These are phyloP conservation scores for Solanum microdontum DNA, from an alignment of 257 asterid genomes.

Conservation along the genomic window DNA sequence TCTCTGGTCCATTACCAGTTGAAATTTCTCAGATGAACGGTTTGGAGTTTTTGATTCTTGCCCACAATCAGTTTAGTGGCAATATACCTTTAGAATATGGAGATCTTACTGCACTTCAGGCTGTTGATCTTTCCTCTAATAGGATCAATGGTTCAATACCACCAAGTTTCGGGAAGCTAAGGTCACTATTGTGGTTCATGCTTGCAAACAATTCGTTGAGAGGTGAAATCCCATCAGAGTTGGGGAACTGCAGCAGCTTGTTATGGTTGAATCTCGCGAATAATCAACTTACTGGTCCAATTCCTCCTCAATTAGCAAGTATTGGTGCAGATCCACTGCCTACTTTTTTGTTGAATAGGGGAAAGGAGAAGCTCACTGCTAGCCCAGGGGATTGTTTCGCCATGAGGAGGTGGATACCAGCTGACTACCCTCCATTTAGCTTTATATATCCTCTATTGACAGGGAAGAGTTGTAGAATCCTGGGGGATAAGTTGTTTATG, in stretches of 20 bases:
- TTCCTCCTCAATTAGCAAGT: slow-evolving; percentile 37
- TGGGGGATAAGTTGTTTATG: slow-evolving; percentile 62
- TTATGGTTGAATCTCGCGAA: slow-evolving; percentile 75
- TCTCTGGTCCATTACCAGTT: slow-evolving; percentile 58
- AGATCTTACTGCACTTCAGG: slow-evolving; percentile 51
- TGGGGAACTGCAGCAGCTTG: slow-evolving; percentile 79
- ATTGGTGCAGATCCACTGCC: slow-evolving; percentile 43
- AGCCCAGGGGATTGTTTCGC: slow-evolving; percentile 75
- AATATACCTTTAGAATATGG: slow-evolving; percentile 71
- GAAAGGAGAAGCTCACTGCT: slow-evolving; percentile 21
- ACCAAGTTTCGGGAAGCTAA: slow-evolving; percentile 44
- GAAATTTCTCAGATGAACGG: slow-evolving; percentile 40
- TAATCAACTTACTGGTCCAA: slow-evolving; percentile 43
- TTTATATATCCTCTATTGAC: slow-evolving; percentile 54
- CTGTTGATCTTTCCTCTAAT: slow-evolving; percentile 81
- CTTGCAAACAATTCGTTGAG: slow-evolving; percentile 56
- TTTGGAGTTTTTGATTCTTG: slow-evolving; percentile 58
- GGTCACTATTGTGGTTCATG: slow-evolving; percentile 66
- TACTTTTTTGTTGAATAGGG: slow-evolving; percentile 48
- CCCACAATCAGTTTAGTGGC: slow-evolving; percentile 57
- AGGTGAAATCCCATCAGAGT: slow-evolving; percentile 49
- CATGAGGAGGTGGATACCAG: slow-evolving; percentile 88
- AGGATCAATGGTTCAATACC: slow-evolving; percentile 49
- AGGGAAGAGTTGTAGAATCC: slow-evolving; percentile 48
- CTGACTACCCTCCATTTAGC: slow-evolving; percentile 73